phyloP scores from a whole-genome alignment of 2,329 filamentous ascomycete species.

The Knoxdaviesia capensis region DNA sequence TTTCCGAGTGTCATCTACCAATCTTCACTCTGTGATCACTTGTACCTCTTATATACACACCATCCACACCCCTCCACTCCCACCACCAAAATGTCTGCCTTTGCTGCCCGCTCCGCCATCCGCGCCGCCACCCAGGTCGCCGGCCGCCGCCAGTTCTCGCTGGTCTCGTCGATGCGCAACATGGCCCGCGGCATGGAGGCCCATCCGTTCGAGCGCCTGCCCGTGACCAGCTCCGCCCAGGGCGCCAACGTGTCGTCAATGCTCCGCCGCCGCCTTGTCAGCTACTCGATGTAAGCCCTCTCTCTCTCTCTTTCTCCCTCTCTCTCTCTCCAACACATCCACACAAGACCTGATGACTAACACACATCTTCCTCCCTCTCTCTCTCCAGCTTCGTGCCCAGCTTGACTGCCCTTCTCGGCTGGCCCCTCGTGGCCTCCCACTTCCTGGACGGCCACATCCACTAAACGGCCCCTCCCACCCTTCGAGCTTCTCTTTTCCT shows the following conservation, averaged over 20 bases:
- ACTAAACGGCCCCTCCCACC: neutral
- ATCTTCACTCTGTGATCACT: neutral
- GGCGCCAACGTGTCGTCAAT: conserved; percentile 13
- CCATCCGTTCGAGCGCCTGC: conserved; percentile 16
- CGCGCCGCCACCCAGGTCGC: conserved; percentile 9
- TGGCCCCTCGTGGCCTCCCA: conserved; percentile 14
- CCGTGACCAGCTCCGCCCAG: conserved; percentile 10
- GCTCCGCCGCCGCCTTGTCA: conserved; percentile 12
- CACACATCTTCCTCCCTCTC: neutral
- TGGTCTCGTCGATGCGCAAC: conserved; percentile 13
- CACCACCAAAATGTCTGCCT: conserved; percentile 1
- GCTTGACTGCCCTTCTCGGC: conserved; percentile 13
- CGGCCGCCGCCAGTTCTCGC: conserved; percentile 14
- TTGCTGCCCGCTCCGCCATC: conserved; percentile 1
- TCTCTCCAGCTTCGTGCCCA: conserved; percentile 14
- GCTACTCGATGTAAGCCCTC: conserved; percentile 14
- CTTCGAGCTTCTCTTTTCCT: no score
- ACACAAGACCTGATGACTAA: no score
- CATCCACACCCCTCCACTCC: neutral
- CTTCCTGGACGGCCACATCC: conserved; percentile 13
- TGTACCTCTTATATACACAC: neutral
- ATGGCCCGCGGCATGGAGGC: conserved; percentile 14
- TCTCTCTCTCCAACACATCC: neutral
- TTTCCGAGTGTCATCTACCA: no score
- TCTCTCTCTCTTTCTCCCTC: neutral